Evolutionary conservation across 2,329 filamentous ascomycete species (phyloP), one percentile per base, ranked within the genome.

Genomic region (Aspergillus pseudoterreus): DNA sequence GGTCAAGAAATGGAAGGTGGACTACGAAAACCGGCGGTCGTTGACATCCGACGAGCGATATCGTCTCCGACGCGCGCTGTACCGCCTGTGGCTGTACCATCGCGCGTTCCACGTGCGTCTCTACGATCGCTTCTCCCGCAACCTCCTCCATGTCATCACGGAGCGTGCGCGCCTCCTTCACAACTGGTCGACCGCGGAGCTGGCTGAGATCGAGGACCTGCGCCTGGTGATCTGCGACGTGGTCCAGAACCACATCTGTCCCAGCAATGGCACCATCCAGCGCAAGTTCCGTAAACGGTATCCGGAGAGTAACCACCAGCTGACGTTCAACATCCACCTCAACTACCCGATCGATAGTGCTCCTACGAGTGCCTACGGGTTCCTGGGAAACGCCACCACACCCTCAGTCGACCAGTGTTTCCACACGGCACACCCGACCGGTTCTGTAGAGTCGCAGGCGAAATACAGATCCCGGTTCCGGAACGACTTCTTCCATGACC

Each of bases 1-100:
- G 0, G 74, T 80, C 62, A 82, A 83, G 67, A 83, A 83, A 63
- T 85, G 82, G 82, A 83, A 82, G 59, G 62, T 71, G 50, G 76
- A 82, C 57, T 83, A 73, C 55, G 77, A 78, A 50, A 71, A 77
- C 50, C 77, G 82, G 9, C 79, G 82, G 9, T 72, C 80, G 2
- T 67, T 85, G 44, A 76, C 72, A 1, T 53, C 57, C 33, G 54
- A 70, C 2, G 82, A 85, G 62, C 74, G 76, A 3, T 77, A 75
- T 45, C 70, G 71, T 5, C 61, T 84, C 10, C 76, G 82, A 10
- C 75, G 81, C 38, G 82, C 82, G 9, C 68, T 84, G 9, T 85
- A 85, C 62, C 76, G 82, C 8, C 67, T 82, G 10, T 85, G 82
- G 82, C 75, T 84, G 6, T 85, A 82, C 63, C 73, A 75, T 15